These are phyloP conservation scores for Castanospermum australe DNA, from an alignment of 306 rosid species.

Conservation along the genomic window DNA sequence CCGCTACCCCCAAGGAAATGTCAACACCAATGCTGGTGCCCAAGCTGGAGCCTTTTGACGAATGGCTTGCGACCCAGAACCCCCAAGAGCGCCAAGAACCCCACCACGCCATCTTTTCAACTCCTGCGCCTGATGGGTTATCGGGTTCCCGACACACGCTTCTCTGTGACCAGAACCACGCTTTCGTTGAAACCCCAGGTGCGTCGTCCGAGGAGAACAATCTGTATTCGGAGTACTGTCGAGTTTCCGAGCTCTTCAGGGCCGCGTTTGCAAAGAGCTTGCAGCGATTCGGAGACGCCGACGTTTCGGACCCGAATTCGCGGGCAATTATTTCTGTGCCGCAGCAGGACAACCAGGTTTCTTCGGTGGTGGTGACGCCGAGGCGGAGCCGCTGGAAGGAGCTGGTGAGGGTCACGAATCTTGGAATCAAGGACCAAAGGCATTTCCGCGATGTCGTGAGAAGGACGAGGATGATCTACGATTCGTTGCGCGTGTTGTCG, in stretches of 20 bases:
- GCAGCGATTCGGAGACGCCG: constrained; percentile 31
- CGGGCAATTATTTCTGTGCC: constrained; percentile 69
- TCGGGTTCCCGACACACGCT: constrained; percentile 23
- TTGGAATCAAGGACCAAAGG: constrained; percentile 52
- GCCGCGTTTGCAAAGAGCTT: constrained; percentile 44
- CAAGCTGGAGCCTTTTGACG: constrained; percentile 72
- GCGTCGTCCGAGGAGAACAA: constrained; percentile 29
- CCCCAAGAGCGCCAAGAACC: constrained; percentile 17
- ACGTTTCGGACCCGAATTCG: constrained; percentile 43
- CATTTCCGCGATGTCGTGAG: constrained; percentile 64
- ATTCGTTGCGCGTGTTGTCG: constrained; percentile 61
- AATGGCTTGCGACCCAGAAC: constrained; percentile 17
- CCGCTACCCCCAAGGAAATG: background rate
- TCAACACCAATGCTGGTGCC: constrained; percentile 62
- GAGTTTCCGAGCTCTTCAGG: constrained; percentile 60
- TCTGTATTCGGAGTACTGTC: constrained; percentile 54
- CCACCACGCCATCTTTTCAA: constrained; percentile 21
- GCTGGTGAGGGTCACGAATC: constrained; percentile 74
- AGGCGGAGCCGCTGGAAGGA: constrained; percentile 47
- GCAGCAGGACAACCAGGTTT: constrained; percentile 25
- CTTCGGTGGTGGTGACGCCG: constrained; percentile 25
- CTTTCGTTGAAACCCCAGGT: constrained; percentile 36
- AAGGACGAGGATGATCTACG: constrained; percentile 71
- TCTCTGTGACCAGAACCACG: background rate
- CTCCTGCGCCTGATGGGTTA: constrained; percentile 20